Percentiles rank a stretch among this genome's conserved stretches.
These are phyloP conservation scores for Fusarium haematococcum DNA, from an alignment of 2,329 filamentous ascomycete species.

Conservation along the genomic window DNA sequence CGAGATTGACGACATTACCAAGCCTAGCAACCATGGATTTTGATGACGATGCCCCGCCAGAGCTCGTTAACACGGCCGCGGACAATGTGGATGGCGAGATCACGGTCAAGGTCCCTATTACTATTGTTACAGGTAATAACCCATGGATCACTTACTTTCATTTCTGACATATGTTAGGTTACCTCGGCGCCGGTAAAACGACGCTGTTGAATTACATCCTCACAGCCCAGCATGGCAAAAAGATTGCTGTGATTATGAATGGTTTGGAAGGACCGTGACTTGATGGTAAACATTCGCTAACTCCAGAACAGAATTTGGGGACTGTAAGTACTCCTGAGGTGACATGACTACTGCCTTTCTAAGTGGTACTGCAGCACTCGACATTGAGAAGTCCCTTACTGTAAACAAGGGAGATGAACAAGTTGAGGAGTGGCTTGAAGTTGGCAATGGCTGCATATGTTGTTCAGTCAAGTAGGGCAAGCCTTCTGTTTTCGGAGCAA, in stretches of 20 bases:
- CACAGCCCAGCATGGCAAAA: slow-evolving; percentile 95
- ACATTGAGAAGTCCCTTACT: slow-evolving; percentile 96
- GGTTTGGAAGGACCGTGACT: slow-evolving; percentile 55
- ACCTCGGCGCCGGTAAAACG: slow-evolving; percentile 95
- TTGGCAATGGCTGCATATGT: slow-evolving; percentile 97
- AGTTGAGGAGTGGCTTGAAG: slow-evolving; percentile 93
- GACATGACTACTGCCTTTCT: slow-evolving; percentile 6
- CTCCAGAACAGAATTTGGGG: slow-evolving; percentile 74
- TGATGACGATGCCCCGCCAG: slow-evolving; percentile 76
- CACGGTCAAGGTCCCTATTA: slow-evolving; percentile 80
- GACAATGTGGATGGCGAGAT: slow-evolving; percentile 61
- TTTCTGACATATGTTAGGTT: slow-evolving; percentile 68
- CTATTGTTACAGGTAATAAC: slow-evolving; percentile 79
- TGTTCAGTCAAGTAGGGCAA: slow-evolving; percentile 86
- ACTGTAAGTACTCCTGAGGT: slow-evolving; percentile 67
- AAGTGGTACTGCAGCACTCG: slow-evolving; percentile 71
- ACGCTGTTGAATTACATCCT: slow-evolving; percentile 96
- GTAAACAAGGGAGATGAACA: slow-evolving; percentile 86
- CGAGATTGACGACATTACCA: neutral
- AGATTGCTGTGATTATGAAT: slow-evolving; percentile 97
- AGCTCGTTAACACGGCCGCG: slow-evolving; percentile 64
- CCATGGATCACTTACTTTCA: neutral
- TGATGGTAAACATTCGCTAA: slow-evolving; percentile 25
- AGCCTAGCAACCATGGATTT: slow-evolving; percentile 63
- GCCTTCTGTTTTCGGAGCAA: no score